Conservation (phyloP, 441 rosid genomes). For the Croton setiger region DNA sequence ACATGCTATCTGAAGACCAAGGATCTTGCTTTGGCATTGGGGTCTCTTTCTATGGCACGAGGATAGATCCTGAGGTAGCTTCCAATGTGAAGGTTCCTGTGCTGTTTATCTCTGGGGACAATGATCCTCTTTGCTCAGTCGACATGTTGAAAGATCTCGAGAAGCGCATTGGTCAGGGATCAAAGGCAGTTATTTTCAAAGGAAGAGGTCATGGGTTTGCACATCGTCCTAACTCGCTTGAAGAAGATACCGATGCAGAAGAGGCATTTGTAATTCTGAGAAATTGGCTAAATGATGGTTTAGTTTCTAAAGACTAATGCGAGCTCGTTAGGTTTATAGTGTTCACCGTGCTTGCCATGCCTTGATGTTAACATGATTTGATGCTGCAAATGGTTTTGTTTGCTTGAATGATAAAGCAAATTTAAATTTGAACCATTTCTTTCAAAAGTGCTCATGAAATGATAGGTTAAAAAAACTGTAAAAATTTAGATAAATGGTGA, state of each 20-base stretch:
- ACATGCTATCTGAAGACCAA: slow-evolving; percentile 51
- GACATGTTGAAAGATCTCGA: slow-evolving; percentile 38
- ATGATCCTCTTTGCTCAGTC: slow-evolving; percentile 62
- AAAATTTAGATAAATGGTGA: no score
- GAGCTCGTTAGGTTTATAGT: background rate
- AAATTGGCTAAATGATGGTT: slow-evolving; percentile 60
- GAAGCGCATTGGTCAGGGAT: slow-evolving; percentile 43
- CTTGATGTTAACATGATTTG: background rate
- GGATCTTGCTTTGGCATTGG: slow-evolving; percentile 52
- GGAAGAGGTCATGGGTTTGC: slow-evolving; percentile 78
- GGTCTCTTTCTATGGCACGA: slow-evolving; percentile 81
- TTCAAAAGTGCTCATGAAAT: no score
- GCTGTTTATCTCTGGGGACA: slow-evolving; percentile 64
- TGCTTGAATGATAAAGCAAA: background rate
- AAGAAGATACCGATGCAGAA: slow-evolving; percentile 81
- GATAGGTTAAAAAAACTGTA: no score
- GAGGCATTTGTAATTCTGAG: slow-evolving; percentile 57
- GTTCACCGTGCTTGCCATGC: background rate
- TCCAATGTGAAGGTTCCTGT: slow-evolving; percentile 58
- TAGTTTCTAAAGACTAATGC: slow-evolving; percentile 26
- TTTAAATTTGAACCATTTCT: no score
- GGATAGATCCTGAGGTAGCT: slow-evolving; percentile 48
- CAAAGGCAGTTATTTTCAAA: slow-evolving; percentile 49
- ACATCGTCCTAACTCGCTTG: slow-evolving; percentile 64
- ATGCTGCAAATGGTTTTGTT: background rate